Conservation (phyloP, 129 eudicot genomes). For the Rutidosis leptorrhynchoides region DNA sequence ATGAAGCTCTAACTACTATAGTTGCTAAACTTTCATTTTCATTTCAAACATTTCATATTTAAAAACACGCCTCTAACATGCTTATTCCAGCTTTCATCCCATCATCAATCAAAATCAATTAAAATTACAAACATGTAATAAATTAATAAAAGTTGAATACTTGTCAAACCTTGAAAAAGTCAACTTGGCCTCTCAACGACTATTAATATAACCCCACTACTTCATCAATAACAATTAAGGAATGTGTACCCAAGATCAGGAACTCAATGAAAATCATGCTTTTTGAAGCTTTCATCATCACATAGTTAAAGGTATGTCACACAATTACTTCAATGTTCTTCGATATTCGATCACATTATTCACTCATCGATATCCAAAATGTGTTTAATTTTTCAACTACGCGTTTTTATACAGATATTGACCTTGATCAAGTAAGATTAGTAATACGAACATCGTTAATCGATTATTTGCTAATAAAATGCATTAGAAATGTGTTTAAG, state of each 20-base stretch:
- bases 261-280: constrained; percentile 26
- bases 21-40: constrained; percentile 35
- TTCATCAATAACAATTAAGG: constrained; percentile 20
- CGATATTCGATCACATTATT: neutral
- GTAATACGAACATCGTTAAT: neutral
- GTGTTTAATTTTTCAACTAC: neutral
- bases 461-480: neutral
- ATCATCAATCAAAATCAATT: constrained; percentile 23
- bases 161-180: constrained; percentile 27
- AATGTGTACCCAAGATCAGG: constrained; percentile 5
- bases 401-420: neutral
- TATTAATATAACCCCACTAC: constrained; percentile 25
- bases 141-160: constrained; percentile 14
- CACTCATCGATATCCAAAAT: neutral
- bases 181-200: constrained; percentile 28
- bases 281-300: constrained; percentile 24
- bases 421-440: neutral
- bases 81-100: constrained; percentile 37
- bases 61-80: constrained; percentile 25
- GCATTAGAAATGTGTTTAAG: too few relatives aligned
- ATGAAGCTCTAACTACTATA: constrained; percentile 27
- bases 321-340: neutral
- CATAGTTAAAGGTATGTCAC: constrained; percentile 18
- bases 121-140: neutral
- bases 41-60: neutral